Percentiles rank a stretch among this genome's conserved stretches.
Conservation (phyloP, 2,329 filamentous ascomycete genomes). For the Fusarium annulatum region DNA sequence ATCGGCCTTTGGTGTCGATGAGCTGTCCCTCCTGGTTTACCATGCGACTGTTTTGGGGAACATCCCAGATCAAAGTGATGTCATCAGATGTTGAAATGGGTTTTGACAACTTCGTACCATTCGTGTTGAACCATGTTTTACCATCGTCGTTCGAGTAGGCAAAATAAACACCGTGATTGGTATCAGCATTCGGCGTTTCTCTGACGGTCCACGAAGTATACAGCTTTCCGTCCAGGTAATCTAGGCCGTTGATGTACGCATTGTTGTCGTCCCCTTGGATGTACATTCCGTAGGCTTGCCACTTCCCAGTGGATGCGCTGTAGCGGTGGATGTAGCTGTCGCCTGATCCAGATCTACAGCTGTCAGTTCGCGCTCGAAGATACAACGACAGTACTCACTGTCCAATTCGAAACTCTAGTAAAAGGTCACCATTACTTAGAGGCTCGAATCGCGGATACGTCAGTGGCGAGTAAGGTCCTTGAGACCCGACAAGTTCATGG, state of each 20-base stretch:
- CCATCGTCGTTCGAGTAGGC: conserved; percentile 34
- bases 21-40: conserved; percentile 33
- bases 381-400: background rate
- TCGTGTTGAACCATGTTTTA: conserved; percentile 27
- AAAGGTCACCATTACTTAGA: conserved; percentile 17
- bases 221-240: conserved; percentile 20
- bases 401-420: conserved; percentile 29
- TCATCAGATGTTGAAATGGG: conserved; percentile 23
- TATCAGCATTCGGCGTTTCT: conserved; percentile 30
- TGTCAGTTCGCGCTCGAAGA: accelerated
- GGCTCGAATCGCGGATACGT: conserved; percentile 29
- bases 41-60: conserved; percentile 33
- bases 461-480: conserved; percentile 20
- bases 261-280: conserved; percentile 32
- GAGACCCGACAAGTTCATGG: conserved; percentile 13
- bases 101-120: conserved; percentile 1
- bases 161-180: conserved; percentile 32
- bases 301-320: conserved; percentile 26
- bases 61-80: conserved; percentile 22
- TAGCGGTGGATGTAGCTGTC: conserved; percentile 38
- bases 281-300: conserved; percentile 30
- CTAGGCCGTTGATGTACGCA: conserved; percentile 31
- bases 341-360: conserved; percentile 16
- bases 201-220: conserved; percentile 35
- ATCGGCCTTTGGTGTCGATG: conserved; percentile 12